Base-by-base conservation (phyloP, 495 filamentous ascomycete species). In the Rhypophila decipiens region DNA sequence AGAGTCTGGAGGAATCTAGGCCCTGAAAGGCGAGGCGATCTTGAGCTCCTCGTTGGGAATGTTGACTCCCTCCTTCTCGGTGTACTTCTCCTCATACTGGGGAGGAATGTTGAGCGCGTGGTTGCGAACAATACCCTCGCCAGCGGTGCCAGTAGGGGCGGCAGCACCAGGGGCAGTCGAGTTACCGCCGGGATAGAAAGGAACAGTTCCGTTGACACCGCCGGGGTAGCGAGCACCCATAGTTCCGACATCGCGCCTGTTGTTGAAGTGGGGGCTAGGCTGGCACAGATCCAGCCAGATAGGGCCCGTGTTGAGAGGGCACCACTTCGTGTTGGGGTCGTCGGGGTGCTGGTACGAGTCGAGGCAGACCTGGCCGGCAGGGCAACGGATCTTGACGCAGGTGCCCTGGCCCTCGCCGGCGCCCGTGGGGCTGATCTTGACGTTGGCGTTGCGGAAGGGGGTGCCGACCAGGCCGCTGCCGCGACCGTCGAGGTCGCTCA, bases 401-500 rank as follows among this genome's bases (percentile, higher is more conserved):
- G 48, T 51, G 5, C 48, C 48, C 22, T 29, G 20, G 22, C 48
- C 48, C 15, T 33, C 37, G 34, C 48, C 48, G 34, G 31, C 29
- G 22, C 42, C 48, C 15, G 48, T 45, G 21, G 49, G 49, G 13
- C 12, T 47, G 43, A 44, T 12, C 37, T 44, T 44, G 50, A 53
- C 44, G 34, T 53, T 53, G 39, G 47, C 44, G 22, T 44, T 4
- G 22, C 5, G 9, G 50, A 53, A 53, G 10, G 50, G 50, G 4
- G 50, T 44, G n/a, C 36, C 52, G 11, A 44, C 38, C 27, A 46
- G 42, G 20, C 42, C 49, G 15, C 24, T 13, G 8, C 42, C 47
- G 18, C 15, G 17, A 8, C 52, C 52, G 44, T 56, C 52, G 3
- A 56, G 38, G 33, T 56, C 33, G 38, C 42, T 47, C 11, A 56